A percentile compares a stretch with the other conserved stretches of the same genome.
phyloP scores from a whole-genome alignment of 2,329 filamentous ascomycete species.

The Clarireedia homoeocarpa region DNA sequence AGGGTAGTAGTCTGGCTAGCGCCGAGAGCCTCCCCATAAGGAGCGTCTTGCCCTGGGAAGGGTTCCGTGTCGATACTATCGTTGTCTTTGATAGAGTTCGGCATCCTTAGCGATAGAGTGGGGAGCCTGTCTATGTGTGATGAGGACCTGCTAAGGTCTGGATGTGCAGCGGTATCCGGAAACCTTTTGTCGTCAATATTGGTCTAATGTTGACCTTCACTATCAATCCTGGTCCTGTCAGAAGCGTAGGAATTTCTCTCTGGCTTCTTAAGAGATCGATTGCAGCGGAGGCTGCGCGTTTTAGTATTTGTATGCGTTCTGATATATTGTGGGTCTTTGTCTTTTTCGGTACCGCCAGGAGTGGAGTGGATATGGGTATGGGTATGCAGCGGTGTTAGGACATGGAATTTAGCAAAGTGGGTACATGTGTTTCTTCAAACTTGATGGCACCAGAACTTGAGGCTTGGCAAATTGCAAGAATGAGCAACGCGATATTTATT shows the following conservation, averaged over 20 bases:
- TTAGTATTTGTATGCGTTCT: not conserved
- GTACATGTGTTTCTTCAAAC: not conserved
- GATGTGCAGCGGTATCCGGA: not conserved
- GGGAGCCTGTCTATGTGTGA: not conserved
- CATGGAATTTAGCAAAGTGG: not conserved
- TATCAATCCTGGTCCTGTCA: not conserved
- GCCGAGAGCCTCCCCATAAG: not conserved
- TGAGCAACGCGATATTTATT: not conserved
- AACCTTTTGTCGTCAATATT: not conserved
- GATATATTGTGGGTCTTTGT: not conserved
- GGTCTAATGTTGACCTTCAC: not conserved
- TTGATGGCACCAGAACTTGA: not conserved
- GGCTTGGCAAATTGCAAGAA: not conserved
- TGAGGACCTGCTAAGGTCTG: not conserved
- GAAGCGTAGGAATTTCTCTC: not conserved
- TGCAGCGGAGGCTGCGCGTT: not conserved
- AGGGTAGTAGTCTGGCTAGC: not conserved
- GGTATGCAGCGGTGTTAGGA: too few species aligned
- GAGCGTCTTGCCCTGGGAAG: not conserved
- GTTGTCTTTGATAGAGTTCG: not conserved
- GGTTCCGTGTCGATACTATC: not conserved
- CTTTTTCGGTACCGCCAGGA: not conserved
- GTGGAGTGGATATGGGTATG: not conserved
- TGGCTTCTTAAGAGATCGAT: not conserved
- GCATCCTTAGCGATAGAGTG: not conserved